Evolutionary conservation across 1,284 basidiomycete species (phyloP).

Genomic region (Ceratobasidium sp.): DNA sequence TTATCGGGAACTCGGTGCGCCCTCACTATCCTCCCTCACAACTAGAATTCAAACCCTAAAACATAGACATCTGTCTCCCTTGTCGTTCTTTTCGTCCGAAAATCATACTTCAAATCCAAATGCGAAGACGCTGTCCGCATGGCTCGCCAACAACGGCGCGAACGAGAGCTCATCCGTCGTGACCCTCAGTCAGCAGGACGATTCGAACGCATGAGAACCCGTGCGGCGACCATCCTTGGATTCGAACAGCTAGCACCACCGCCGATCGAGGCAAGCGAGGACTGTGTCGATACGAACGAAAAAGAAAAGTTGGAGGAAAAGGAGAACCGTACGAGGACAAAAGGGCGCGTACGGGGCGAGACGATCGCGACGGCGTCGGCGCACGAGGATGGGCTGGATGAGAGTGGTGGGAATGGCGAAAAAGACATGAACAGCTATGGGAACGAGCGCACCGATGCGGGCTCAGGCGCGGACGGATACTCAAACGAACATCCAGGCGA

Average conservation of each 20-base stretch:
- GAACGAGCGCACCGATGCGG: conserved; percentile 19
- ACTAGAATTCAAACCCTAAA: not conserved
- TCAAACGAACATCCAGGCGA: not conserved
- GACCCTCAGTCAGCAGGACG: not conserved
- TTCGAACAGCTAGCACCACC: not conserved
- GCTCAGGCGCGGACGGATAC: conserved; percentile 24
- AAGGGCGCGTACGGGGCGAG: conserved; percentile 26
- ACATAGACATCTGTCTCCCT: conserved; percentile 29
- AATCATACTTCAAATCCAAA: conserved; percentile 35
- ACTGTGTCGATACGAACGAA: not conserved
- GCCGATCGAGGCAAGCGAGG: conserved; percentile 21
- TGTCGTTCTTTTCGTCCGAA: conserved; percentile 26
- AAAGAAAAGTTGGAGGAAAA: not conserved
- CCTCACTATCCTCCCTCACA: not conserved
- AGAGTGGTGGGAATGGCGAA: not conserved
- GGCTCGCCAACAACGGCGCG: conserved; percentile 34
- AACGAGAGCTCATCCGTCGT: conserved; percentile 5
- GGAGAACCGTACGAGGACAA: conserved; percentile 1
- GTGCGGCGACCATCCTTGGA: conserved; percentile 34
- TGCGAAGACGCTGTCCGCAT: conserved; percentile 34
- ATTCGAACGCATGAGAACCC: conserved; percentile 22
- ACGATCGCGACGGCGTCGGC: conserved; percentile 14
- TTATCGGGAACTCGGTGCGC: conserved; percentile 41
- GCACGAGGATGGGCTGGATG: conserved; percentile 16
- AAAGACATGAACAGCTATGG: conserved; percentile 4